phyloP scores from a whole-genome alignment of 495 filamentous ascomycete genomes.

The Hypoxylon lienhwacheense region DNA sequence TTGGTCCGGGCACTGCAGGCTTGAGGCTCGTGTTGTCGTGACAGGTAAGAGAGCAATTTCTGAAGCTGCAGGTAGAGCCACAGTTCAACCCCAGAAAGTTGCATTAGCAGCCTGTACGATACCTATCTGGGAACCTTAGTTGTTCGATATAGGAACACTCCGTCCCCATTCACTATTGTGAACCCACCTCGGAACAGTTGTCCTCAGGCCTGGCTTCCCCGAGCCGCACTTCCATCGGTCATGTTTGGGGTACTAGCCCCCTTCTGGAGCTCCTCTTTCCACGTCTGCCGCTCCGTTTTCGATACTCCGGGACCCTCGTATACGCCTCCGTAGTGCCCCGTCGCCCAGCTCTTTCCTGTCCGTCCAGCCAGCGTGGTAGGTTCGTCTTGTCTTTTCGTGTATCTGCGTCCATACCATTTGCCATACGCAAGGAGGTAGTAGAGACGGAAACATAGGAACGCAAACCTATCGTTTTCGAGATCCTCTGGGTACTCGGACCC shows the following conservation, averaged over 20 bases:
- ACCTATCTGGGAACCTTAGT: background rate
- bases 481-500: conserved; percentile 67
- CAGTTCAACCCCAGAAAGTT: background rate
- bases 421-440: conserved; percentile 48
- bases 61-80: conserved; percentile 11
- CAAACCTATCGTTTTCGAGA: conserved; percentile 50
- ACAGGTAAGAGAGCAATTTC: conserved; percentile 21
- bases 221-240: conserved; percentile 26
- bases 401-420: conserved; percentile 41
- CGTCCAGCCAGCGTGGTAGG: conserved; percentile 26
- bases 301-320: conserved; percentile 56
- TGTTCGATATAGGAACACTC: conserved; percentile 8
- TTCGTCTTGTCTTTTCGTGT: conserved; percentile 21
- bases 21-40: conserved; percentile 23
- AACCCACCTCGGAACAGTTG: background rate
- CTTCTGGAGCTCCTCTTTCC: conserved; percentile 48
- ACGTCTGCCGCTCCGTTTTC: conserved; percentile 50
- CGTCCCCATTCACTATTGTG: background rate
- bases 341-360: conserved; percentile 49
- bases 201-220: conserved; percentile 32
- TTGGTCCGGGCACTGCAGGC: conserved; percentile 7
- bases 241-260: conserved; percentile 37
- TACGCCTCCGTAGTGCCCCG: conserved; percentile 56
- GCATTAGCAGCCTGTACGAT: conserved; percentile 18
- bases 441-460: conserved; percentile 53